Conservation (phyloP, 192 early-diverging fungal genomes). For the Backusella liffmaniae region DNA sequence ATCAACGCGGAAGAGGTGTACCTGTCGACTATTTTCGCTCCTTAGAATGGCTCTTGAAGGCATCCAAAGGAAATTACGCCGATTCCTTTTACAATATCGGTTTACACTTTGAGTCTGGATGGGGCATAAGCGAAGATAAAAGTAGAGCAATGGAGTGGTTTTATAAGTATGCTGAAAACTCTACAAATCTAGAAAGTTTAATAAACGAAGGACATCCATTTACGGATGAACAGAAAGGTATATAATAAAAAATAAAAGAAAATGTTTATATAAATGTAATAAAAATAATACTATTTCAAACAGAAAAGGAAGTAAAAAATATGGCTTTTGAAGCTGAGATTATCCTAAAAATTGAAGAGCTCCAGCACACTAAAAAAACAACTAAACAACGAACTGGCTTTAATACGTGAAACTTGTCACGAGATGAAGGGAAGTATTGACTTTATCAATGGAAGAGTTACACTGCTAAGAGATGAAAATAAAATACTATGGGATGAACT, state of each 20-base stretch:
- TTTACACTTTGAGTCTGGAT: not conserved
- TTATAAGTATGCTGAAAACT: not conserved
- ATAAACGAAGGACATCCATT: not conserved
- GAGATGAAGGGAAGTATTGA: not conserved
- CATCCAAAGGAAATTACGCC: not conserved
- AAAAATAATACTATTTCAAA: not conserved
- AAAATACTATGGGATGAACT: not conserved
- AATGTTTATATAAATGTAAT: not conserved
- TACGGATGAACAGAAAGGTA: not conserved
- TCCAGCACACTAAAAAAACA: not conserved
- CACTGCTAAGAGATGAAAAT: not conserved
- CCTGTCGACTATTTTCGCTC: not conserved
- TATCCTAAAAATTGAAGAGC: not conserved
- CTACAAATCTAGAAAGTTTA: not conserved
- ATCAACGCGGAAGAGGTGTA: not conserved
- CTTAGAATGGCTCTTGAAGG: not conserved
- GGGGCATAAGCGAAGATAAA: not conserved
- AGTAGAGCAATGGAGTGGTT: not conserved
- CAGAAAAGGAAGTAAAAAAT: not conserved
- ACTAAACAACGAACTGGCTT: not conserved
- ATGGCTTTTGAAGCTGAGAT: not conserved
- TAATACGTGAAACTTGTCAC: not conserved
- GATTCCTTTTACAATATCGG: not conserved
- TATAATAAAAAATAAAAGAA: not conserved
- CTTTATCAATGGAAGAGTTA: not conserved